A percentile compares a stretch with the other conserved stretches of the same genome.
These are phyloP conservation scores for Aspergillus sp. DNA, from an alignment of 2,329 filamentous ascomycete species.

Conservation along the genomic window DNA sequence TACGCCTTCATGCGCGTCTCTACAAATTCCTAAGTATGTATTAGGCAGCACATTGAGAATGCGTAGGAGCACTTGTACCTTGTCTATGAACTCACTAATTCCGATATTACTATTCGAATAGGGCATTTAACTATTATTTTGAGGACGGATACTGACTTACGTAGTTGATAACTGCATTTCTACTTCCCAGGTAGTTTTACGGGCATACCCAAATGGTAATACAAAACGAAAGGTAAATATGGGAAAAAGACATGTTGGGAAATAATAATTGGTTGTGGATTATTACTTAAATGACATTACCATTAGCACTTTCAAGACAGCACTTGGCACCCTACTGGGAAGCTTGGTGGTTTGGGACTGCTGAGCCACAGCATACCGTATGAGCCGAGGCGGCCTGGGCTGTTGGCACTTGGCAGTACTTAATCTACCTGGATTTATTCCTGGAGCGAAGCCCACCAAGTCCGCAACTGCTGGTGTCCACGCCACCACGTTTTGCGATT, in stretches of 20 bases:
- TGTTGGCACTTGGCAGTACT: not conserved
- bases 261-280: too few species aligned
- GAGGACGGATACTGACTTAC: too few species aligned
- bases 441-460: constrained; percentile 15
- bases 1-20: not conserved
- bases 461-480: constrained; percentile 10
- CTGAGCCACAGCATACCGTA: not conserved
- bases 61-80: too few species aligned
- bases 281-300: too few species aligned
- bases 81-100: too few species aligned
- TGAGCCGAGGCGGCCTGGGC: not conserved
- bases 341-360: not conserved
- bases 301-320: too few species aligned
- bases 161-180: too few species aligned
- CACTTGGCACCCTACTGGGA: not conserved
- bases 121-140: too few species aligned
- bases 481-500: constrained; percentile 8
- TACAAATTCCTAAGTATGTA: too few species aligned
- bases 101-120: too few species aligned
- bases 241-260: not conserved
- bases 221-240: not conserved
- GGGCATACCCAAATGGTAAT: not conserved
- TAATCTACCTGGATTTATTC: not conserved
- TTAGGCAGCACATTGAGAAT: too few species aligned
- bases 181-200: too few species aligned